phyloP scores from a whole-genome alignment of 208 protist genomes.

The Tritrichomonas foetus region DNA sequence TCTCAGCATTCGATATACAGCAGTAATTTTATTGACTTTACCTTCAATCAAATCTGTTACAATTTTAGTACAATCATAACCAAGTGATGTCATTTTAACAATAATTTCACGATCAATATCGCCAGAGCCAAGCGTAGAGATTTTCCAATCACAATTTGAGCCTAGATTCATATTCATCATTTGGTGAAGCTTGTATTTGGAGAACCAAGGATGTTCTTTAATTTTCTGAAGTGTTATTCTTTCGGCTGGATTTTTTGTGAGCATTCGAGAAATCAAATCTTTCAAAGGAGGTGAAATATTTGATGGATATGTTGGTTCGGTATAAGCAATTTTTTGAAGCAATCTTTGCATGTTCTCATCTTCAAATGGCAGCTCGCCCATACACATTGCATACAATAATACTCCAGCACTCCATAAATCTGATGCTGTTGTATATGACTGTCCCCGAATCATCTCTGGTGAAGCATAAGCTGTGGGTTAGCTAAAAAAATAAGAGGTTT shows the following conservation, averaged over 20 bases:
- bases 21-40: not conserved
- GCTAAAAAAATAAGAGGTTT: too few relatives aligned
- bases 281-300: not conserved
- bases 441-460: not conserved
- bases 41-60: not conserved
- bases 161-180: not conserved
- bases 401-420: not conserved
- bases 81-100: not conserved
- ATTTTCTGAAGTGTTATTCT: not conserved
- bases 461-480: too few relatives aligned
- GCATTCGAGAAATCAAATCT: not conserved
- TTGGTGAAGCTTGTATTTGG: not conserved
- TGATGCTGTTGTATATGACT: not conserved
- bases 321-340: not conserved
- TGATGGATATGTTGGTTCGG: not conserved
- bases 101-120: not conserved
- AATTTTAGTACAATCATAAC: not conserved
- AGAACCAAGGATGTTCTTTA: slow-evolving; percentile 31
- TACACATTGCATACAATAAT: not conserved
- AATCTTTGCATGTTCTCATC: not conserved
- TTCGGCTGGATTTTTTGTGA: not conserved
- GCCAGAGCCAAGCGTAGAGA: too few relatives aligned
- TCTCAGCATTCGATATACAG: not conserved
- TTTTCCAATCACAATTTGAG: too few relatives aligned
- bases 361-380: not conserved